Conservation (phyloP, 495 filamentous ascomycete genomes). For the Penicillium bovifimosum region DNA sequence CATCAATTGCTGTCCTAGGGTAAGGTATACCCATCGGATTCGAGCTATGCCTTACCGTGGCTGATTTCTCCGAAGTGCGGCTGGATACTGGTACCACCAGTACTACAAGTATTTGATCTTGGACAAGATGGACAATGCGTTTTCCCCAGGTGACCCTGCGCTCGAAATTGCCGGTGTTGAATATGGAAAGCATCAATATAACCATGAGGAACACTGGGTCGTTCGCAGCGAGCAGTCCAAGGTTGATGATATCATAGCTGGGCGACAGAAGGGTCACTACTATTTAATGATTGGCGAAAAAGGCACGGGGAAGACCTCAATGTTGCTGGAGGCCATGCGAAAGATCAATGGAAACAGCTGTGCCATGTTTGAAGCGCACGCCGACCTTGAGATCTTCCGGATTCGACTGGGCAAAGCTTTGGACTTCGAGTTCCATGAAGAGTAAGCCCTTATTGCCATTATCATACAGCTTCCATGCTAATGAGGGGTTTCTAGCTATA, state of each 20-base stretch:
- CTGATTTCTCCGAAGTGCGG: slow-evolving; percentile 44
- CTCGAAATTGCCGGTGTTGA: slow-evolving; percentile 78
- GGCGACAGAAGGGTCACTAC: slow-evolving; percentile 69
- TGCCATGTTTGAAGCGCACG: slow-evolving; percentile 93
- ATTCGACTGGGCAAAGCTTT: slow-evolving; percentile 86
- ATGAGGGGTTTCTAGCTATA: slow-evolving; percentile 64
- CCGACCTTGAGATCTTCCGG: slow-evolving; percentile 91
- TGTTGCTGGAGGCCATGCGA: slow-evolving; percentile 91
- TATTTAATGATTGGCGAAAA: slow-evolving; percentile 94
- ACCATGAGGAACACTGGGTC: slow-evolving; percentile 73
- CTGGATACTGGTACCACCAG: slow-evolving; percentile 77
- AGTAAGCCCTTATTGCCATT: slow-evolving; percentile 27
- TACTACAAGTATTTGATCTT: slow-evolving; percentile 89
- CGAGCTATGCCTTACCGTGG: background rate
- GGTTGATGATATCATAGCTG: slow-evolving; percentile 74
- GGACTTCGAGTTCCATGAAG: slow-evolving; percentile 84
- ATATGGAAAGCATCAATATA: slow-evolving; percentile 46
- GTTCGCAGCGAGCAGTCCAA: slow-evolving; percentile 69
- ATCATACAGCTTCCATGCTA: slow-evolving; percentile 2
- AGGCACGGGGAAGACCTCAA: slow-evolving; percentile 91
- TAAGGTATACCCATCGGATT: slow-evolving; percentile 36
- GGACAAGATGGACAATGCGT: slow-evolving; percentile 89
- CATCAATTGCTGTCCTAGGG: slow-evolving; percentile 79
- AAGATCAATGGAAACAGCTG: slow-evolving; percentile 80
- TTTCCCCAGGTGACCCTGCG: slow-evolving; percentile 85